Evolutionary conservation across 2,329 filamentous ascomycete species (phyloP).

Genomic region (Mariannaea elegans): DNA sequence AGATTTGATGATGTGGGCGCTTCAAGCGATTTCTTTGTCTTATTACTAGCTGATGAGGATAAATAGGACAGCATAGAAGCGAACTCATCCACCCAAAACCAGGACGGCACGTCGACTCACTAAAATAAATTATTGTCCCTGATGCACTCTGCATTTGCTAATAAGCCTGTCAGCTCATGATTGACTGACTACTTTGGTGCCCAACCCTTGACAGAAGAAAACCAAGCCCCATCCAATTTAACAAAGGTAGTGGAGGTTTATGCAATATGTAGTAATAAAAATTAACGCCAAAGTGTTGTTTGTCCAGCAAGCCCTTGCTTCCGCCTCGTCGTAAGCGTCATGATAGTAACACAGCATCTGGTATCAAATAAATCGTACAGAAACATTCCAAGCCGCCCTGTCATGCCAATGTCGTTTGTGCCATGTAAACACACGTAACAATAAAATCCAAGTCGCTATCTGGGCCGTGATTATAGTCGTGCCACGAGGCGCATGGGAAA

Average conservation of each 20-base stretch:
- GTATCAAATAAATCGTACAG: conserved; percentile 41
- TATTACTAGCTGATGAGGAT: too few relatives aligned
- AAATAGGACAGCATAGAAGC: too few relatives aligned
- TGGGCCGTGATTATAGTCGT: conserved; percentile 7
- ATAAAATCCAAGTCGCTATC: conserved; percentile 6
- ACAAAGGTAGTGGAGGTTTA: background rate
- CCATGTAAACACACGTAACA: conserved; percentile 10
- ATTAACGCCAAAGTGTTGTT: conserved; percentile 13
- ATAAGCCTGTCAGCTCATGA: background rate
- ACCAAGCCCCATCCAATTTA: background rate
- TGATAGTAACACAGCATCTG: conserved; percentile 36
- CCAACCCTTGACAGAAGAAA: background rate
- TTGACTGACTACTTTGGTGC: background rate
- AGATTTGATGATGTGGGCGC: too few relatives aligned
- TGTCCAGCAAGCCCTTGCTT: conserved; percentile 28
- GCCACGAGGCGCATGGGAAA: background rate
- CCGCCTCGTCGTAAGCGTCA: conserved; percentile 36
- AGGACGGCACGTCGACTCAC: too few relatives aligned
- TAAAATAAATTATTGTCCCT: conserved; percentile 27
- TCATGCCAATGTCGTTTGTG: conserved; percentile 3
- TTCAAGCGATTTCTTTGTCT: too few relatives aligned
- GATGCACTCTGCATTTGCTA: background rate
- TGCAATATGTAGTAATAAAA: background rate
- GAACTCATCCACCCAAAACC: too few relatives aligned
- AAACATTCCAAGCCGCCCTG: conserved; percentile 30